Conservation (phyloP, 805 yeast species). For the Yarrowia yakushimensis region DNA sequence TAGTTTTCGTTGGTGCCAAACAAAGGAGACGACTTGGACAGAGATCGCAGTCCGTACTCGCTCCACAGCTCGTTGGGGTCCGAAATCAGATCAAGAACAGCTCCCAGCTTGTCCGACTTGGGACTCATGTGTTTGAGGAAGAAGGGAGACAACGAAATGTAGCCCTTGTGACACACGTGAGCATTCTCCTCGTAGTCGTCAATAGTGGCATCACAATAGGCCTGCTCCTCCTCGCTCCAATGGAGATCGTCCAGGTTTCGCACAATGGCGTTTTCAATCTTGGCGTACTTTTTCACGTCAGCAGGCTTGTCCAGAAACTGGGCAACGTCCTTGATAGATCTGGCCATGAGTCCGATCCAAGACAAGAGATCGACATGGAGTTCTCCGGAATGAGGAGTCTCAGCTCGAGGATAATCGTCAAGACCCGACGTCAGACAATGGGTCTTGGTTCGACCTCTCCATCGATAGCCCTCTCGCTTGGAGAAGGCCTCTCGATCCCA, state of each 20-base stretch:
- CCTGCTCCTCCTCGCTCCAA: slow-evolving; percentile 65
- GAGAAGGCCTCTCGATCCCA: slow-evolving; percentile 58
- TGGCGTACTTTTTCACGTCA: slow-evolving; percentile 54
- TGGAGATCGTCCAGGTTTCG: slow-evolving; percentile 68
- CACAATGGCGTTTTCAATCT: slow-evolving; percentile 54
- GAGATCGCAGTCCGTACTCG: slow-evolving; percentile 72
- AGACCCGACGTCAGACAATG: slow-evolving; percentile 91
- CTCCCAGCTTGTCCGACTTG: slow-evolving; percentile 47
- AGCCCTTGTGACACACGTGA: slow-evolving; percentile 85
- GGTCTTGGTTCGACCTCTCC: slow-evolving; percentile 86
- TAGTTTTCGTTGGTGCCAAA: slow-evolving; percentile 84
- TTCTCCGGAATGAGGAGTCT: slow-evolving; percentile 80
- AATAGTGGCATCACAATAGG: slow-evolving; percentile 81
- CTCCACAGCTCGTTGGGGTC: slow-evolving; percentile 77
- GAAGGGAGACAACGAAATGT: slow-evolving; percentile 83
- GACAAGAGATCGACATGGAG: slow-evolving; percentile 82
- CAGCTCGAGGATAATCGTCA: slow-evolving; percentile 91
- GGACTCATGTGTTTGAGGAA: slow-evolving; percentile 59
- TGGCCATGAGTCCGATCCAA: slow-evolving; percentile 93
- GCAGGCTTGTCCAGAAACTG: slow-evolving; percentile 52
- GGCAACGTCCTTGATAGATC: slow-evolving; percentile 74
- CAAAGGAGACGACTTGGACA: slow-evolving; percentile 60
- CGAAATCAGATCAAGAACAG: slow-evolving; percentile 53
- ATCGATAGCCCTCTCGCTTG: slow-evolving; percentile 67
- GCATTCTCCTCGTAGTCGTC: slow-evolving; percentile 64